Evolutionary conservation across 495 filamentous ascomycete species (phyloP).

Genomic region (Tuber aestivum): DNA sequence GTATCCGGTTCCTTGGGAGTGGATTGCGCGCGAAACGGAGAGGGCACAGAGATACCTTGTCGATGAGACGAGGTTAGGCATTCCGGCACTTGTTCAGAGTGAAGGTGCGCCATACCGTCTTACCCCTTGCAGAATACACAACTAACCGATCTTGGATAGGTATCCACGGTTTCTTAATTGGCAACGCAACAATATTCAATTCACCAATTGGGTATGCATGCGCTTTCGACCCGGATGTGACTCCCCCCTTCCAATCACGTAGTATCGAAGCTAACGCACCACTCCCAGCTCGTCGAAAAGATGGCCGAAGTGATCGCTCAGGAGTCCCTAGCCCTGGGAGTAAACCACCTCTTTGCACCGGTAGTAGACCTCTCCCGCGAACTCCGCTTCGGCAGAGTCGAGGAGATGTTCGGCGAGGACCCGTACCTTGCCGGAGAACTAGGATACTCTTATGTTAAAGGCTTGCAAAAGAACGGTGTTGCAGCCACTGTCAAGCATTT

Average conservation of each 20-base stretch:
- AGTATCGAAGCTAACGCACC: constrained; percentile 17
- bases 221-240: constrained; percentile 54
- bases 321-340: constrained; percentile 58
- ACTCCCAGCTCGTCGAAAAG: constrained; percentile 49
- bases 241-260: constrained; percentile 3
- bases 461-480: constrained; percentile 58
- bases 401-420: constrained; percentile 65
- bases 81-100: constrained; percentile 63
- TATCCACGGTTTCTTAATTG: constrained; percentile 63
- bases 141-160: constrained; percentile 34
- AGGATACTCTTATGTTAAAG: constrained; percentile 56
- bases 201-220: constrained; percentile 64
- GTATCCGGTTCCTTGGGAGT: constrained; percentile 57
- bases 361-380: constrained; percentile 63
- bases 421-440: constrained; percentile 52
- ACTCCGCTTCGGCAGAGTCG: constrained; percentile 61
- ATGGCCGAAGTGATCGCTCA: constrained; percentile 58
- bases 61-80: constrained; percentile 59
- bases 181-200: constrained; percentile 70
- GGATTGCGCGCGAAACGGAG: constrained; percentile 53
- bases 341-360: constrained; percentile 64
- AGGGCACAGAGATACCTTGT: constrained; percentile 57
- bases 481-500: constrained; percentile 68
- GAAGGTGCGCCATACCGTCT: constrained; percentile 47
- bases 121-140: neutral